Conservation (phyloP, 768 basidiomycete genomes). For the Tubosaeta brunneosetosa region DNA sequence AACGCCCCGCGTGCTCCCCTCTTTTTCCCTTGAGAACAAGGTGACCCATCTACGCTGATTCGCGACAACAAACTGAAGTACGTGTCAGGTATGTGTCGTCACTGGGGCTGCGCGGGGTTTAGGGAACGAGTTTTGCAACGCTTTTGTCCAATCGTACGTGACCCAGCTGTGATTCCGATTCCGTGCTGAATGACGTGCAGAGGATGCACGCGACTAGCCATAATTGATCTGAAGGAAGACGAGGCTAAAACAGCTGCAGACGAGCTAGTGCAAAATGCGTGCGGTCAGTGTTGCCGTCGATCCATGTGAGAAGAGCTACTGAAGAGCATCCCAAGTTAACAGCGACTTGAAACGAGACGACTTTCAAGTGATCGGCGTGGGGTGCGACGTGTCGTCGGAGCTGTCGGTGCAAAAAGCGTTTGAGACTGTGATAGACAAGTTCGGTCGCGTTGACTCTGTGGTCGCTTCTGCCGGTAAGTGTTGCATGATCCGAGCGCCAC, state of each 20-base stretch:
- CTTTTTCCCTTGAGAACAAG: slow-evolving; percentile 78
- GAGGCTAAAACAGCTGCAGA: slow-evolving; percentile 65
- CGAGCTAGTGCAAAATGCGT: slow-evolving; percentile 57
- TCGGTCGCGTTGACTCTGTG: slow-evolving; percentile 73
- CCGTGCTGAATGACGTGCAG: slow-evolving; percentile 34
- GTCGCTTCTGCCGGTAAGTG: slow-evolving; percentile 81
- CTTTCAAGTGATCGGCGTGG: slow-evolving; percentile 67
- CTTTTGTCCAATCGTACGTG: slow-evolving; percentile 48
- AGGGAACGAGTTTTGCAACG: slow-evolving; percentile 86
- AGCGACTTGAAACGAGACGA: slow-evolving; percentile 52
- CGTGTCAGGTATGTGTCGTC: slow-evolving; percentile 73
- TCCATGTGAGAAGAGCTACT: slow-evolving; percentile 25
- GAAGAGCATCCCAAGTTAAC: slow-evolving; percentile 41
- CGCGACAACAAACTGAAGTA: background rate
- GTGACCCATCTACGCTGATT: slow-evolving; percentile 32
- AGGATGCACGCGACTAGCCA: slow-evolving; percentile 74
- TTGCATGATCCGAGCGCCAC: slow-evolving; percentile 9
- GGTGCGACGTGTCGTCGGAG: slow-evolving; percentile 88
- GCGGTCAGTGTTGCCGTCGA: slow-evolving; percentile 35
- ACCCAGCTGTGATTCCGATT: background rate
- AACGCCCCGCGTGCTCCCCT: slow-evolving; percentile 53
- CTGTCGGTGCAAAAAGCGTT: slow-evolving; percentile 71
- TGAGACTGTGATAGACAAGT: slow-evolving; percentile 53
- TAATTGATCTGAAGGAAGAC: slow-evolving; percentile 73
- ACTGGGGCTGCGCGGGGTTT: slow-evolving; percentile 92